Evolutionary conservation across 306 rosid species (phyloP).

Genomic region (Vachellia collinsii): DNA sequence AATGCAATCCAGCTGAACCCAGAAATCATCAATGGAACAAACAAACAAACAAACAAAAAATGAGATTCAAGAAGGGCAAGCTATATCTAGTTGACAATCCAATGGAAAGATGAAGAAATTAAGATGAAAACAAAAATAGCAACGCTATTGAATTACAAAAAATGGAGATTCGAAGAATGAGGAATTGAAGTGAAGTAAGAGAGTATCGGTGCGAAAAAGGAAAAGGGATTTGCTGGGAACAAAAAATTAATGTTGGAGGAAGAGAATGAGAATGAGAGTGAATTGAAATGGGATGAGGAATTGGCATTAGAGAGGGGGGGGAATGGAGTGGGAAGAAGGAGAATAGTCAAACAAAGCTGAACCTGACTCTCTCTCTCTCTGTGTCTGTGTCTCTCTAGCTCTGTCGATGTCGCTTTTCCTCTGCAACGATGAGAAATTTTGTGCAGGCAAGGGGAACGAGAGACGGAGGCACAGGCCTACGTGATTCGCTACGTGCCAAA

Average conservation of each 20-base stretch:
- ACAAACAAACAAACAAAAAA: neutral
- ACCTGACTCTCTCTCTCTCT: slow-evolving; percentile 36
- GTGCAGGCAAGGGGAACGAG: slow-evolving; percentile 9
- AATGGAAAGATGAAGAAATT: neutral
- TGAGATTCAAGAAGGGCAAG: slow-evolving; percentile 10
- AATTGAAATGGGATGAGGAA: neutral
- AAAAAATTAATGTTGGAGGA: neutral
- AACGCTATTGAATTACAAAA: slow-evolving; percentile 35
- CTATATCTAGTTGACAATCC: slow-evolving; percentile 22
- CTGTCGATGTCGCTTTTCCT: slow-evolving; percentile 29
- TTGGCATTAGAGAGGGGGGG: slow-evolving; percentile 37
- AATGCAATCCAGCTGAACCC: slow-evolving; percentile 24
- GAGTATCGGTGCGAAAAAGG: slow-evolving; percentile 33
- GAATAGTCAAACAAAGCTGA: slow-evolving; percentile 29
- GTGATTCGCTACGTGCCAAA: slow-evolving; percentile 35
- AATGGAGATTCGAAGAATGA: slow-evolving; percentile 18
- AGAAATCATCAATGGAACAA: slow-evolving; percentile 17
- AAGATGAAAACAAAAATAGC: neutral
- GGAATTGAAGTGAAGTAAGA: slow-evolving; percentile 51
- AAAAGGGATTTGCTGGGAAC: neutral
- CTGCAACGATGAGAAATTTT: slow-evolving; percentile 40
- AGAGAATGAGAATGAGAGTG: neutral
- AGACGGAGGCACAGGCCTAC: slow-evolving; percentile 26
- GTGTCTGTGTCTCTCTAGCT: slow-evolving; percentile 8
- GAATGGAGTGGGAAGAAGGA: slow-evolving; percentile 56